A percentile compares a stretch with the other conserved stretches of the same genome.
phyloP scores from a whole-genome alignment of 345 rosid genomes.

The Fremontodendron californicum region DNA sequence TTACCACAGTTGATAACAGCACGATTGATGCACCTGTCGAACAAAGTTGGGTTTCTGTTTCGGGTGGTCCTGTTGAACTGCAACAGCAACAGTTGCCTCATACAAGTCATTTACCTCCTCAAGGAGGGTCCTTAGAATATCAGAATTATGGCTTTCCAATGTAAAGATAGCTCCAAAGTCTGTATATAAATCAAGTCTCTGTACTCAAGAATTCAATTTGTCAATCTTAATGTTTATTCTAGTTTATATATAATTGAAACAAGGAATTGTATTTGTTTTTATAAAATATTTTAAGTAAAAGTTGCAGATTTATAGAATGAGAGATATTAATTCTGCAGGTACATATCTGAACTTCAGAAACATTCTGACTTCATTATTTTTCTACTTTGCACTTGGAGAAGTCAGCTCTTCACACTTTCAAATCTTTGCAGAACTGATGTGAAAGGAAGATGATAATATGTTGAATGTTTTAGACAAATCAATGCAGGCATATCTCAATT shows the following conservation, averaged over 20 bases:
- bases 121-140: constrained; percentile 24
- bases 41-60: constrained; percentile 27
- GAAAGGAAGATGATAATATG: neutral
- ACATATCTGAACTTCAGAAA: no score
- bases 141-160: constrained; percentile 24
- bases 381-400: neutral
- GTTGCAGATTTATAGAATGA: constrained; percentile 54
- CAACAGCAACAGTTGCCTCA: constrained; percentile 27
- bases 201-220: neutral
- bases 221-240: constrained; percentile 8
- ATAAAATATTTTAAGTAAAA: constrained; percentile 19
- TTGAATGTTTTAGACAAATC: neutral
- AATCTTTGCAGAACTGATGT: neutral
- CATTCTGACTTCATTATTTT: neutral
- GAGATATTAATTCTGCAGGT: constrained; percentile 43
- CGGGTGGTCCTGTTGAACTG: constrained; percentile 22
- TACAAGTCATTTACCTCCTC: constrained; percentile 16
- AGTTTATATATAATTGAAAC: neutral
- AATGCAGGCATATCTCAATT: constrained; percentile 56
- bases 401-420: neutral
- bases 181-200: constrained; percentile 8
- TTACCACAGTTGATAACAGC: constrained; percentile 39
- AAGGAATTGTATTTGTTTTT: neutral
- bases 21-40: constrained; percentile 14
- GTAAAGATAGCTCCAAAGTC: constrained; percentile 14